A percentile compares a stretch with the other conserved stretches of the same genome.
phyloP scores from a whole-genome alignment of 345 rosid species.

The Leavenworthia alabamica region DNA sequence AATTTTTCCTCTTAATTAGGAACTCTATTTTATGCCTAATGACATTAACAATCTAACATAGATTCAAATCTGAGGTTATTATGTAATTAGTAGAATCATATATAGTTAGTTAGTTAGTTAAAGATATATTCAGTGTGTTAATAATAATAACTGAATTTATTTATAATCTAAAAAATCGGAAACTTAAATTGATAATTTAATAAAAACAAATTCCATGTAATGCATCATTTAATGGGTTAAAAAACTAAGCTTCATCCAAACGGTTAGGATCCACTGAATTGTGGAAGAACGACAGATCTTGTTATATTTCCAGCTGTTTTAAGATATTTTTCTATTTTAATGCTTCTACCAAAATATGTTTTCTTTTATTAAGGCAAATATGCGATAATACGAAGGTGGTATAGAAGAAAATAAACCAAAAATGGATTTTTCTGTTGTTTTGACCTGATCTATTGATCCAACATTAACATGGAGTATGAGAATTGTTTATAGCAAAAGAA shows the following conservation, averaged over 20 bases:
- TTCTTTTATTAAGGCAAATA: not conserved
- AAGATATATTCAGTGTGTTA: not conserved
- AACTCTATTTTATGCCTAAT: not conserved
- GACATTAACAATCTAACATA: not conserved
- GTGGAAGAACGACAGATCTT: not conserved
- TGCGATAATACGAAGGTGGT: not conserved
- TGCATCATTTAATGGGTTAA: not conserved
- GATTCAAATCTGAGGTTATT: not conserved
- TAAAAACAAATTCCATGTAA: too few relatives aligned
- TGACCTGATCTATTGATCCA: too few relatives aligned
- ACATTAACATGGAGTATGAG: slow-evolving; percentile 9
- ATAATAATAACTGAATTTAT: too few relatives aligned
- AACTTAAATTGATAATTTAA: too few relatives aligned
- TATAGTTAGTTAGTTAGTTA: not conserved
- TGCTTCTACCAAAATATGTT: not conserved
- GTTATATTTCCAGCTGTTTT: not conserved
- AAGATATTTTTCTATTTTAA: not conserved
- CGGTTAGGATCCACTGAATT: not conserved
- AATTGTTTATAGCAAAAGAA: slow-evolving; percentile 9
- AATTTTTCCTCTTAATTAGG: not conserved
- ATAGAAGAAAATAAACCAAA: not conserved
- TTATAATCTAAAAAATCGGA: too few relatives aligned
- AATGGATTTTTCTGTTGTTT: too few relatives aligned
- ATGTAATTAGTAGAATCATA: not conserved
- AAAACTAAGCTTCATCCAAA: not conserved